Conservation (phyloP, 495 filamentous ascomycete genomes). For the Penicillium silybi region DNA sequence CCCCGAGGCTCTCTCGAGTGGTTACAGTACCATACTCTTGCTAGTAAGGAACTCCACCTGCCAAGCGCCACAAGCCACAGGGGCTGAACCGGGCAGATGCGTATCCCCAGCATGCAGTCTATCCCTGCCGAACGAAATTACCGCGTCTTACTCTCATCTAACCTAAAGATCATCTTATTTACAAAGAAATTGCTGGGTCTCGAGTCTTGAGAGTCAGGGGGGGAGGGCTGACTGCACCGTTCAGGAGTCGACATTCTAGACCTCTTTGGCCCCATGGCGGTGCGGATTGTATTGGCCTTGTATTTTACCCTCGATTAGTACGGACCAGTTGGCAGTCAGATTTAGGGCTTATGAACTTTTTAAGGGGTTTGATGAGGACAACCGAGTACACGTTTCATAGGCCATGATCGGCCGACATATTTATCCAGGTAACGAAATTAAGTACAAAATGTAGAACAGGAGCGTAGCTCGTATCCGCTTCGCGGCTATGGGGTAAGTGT, state of each 20-base stretch:
- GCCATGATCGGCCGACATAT: constrained; percentile 12
- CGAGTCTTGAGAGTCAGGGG: not conserved
- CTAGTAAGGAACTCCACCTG: not conserved
- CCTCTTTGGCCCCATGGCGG: constrained; percentile 7
- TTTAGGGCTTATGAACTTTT: not conserved
- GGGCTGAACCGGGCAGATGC: constrained; percentile 8
- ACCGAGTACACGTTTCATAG: constrained; percentile 12
- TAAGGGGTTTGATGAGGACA: not conserved
- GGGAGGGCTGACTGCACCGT: constrained; percentile 3
- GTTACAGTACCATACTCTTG: not conserved
- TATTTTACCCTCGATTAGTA: not conserved
- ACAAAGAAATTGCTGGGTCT: not conserved
- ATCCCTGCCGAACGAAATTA: constrained; percentile 1
- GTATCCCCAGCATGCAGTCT: not conserved
- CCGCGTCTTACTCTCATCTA: not conserved
- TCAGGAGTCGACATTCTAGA: constrained; percentile 24
- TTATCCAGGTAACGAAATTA: constrained; percentile 15
- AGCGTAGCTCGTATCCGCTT: constrained; percentile 21
- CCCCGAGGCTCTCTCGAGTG: not conserved
- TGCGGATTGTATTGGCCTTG: not conserved
- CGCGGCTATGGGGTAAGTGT: constrained; percentile 8
- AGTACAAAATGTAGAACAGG: constrained; percentile 18
- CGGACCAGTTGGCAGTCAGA: not conserved
- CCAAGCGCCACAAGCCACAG: constrained; percentile 15
- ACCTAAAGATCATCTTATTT: not conserved